Conservation (phyloP, 177 flowering plant species). For the Vitis hybrid region DNA sequence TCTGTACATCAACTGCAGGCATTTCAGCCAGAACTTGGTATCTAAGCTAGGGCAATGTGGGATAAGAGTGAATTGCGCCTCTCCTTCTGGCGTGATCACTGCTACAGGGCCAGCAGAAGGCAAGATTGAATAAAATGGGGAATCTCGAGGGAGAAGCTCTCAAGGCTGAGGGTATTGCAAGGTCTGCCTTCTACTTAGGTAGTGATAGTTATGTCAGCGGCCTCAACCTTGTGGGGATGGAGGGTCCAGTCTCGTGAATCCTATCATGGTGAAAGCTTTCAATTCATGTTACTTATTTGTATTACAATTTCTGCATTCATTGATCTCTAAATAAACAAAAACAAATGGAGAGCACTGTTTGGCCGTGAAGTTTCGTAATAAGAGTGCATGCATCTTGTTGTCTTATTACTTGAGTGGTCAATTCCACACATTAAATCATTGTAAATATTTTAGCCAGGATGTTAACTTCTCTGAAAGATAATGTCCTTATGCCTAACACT, state of each 20-base stretch:
- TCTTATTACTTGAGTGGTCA: no score
- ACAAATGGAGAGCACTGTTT: no score
- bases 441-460: no score
- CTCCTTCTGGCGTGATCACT: constrained; percentile 19
- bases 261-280: constrained; percentile 4
- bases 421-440: no score
- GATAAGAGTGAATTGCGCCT: constrained; percentile 36
- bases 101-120: not conserved
- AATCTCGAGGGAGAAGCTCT: constrained; percentile 11
- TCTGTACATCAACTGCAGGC: constrained; percentile 11
- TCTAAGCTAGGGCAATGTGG: constrained; percentile 22
- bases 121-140: not conserved
- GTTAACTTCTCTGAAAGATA: no score
- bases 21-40: constrained; percentile 16
- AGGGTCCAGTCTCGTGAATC: constrained; percentile 16
- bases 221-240: constrained; percentile 24
- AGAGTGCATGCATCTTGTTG: no score
- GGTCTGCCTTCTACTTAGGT: constrained; percentile 23
- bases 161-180: not conserved
- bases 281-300: no score
- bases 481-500: no score
- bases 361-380: no score
- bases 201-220: constrained; percentile 31
- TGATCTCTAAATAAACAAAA: no score
- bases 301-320: no score